Base-by-base conservation (phyloP, 2,329 filamentous ascomycete genomes). In the Monilinia fructicola region DNA sequence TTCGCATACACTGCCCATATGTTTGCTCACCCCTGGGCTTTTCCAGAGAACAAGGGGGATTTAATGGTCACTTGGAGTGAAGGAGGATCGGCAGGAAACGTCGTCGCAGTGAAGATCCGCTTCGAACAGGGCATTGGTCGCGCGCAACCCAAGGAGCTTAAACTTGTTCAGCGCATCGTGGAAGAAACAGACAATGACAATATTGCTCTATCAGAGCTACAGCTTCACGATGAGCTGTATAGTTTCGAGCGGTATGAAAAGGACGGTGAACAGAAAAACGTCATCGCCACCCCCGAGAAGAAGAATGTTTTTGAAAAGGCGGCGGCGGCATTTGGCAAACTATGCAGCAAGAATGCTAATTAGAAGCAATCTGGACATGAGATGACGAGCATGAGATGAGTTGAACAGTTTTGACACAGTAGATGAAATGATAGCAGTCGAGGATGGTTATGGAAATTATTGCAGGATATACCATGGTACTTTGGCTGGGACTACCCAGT, bases 21-120 rank as follows among this genome's bases (percentile, higher is more conserved):
- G 38, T 73, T 71, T 44, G 64, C 69, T 14, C 71, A 73, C 40
- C 70, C 71, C 14, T 73, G 71, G 70, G 71, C 69, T 4, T 68
- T 63, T 23, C 14, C 69, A 23, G 64, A 62, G n/a, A 56, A 50
- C 11, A 68, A 59, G 18, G 68, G 69, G 5, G 68, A 73, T 58
- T 46, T 73, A 26, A 71, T 69, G 63, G 64, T 73, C 26, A 65
- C 67, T 11, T 72, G 71, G 71, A 67, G 65, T 21, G 71, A 72
- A 52, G 70, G 71, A 31, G 65, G 69, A 1, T 64, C 68, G 53
- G 66, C 26, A 16, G 71, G 71, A n/a, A 48, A 64, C 42, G 67
- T 72, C 11, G 35, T 71, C 26, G 71, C 70, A 50, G 65, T 66
- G 4, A 69, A 67, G 31, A 58, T 69, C 28, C 66, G 67, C 10